Conservation (phyloP, 805 yeast species). For the Pichia insulana region DNA sequence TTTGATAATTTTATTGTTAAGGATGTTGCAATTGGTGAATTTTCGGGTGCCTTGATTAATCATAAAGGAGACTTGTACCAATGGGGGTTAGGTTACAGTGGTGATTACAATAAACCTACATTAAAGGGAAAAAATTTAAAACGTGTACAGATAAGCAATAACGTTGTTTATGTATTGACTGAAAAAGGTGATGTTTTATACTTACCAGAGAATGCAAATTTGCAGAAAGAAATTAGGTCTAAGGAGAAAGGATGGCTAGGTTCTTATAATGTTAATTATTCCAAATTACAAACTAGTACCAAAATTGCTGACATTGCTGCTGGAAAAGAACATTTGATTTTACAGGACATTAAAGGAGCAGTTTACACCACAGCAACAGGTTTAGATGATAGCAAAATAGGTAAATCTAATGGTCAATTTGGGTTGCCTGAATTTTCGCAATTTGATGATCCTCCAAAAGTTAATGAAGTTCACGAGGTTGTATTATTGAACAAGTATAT, state of each 20-base stretch:
- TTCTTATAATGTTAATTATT: constrained; percentile 10
- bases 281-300: constrained; percentile 11
- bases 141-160: constrained; percentile 43
- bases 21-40: constrained; percentile 45
- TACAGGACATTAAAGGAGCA: constrained; percentile 49
- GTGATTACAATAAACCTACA: constrained; percentile 24
- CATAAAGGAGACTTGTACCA: constrained; percentile 65
- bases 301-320: constrained; percentile 34
- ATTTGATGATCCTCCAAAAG: constrained; percentile 44
- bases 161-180: constrained; percentile 41
- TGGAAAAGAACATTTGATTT: constrained; percentile 65
- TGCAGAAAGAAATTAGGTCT: constrained; percentile 13
- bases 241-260: constrained; percentile 14
- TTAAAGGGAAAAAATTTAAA: constrained; percentile 39
- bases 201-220: constrained; percentile 25
- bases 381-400: constrained; percentile 24
- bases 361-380: constrained; percentile 61
- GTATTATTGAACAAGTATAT: constrained; percentile 44
- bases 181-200: constrained; percentile 37
- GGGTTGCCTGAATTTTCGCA: constrained; percentile 73
- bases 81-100: constrained; percentile 45
- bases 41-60: constrained; percentile 50
- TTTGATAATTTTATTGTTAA: constrained; percentile 55
- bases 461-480: constrained; percentile 45
- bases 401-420: constrained; percentile 62